phyloP scores from a whole-genome alignment of 1,284 basidiomycete species.

The Blastosporella zonata region DNA sequence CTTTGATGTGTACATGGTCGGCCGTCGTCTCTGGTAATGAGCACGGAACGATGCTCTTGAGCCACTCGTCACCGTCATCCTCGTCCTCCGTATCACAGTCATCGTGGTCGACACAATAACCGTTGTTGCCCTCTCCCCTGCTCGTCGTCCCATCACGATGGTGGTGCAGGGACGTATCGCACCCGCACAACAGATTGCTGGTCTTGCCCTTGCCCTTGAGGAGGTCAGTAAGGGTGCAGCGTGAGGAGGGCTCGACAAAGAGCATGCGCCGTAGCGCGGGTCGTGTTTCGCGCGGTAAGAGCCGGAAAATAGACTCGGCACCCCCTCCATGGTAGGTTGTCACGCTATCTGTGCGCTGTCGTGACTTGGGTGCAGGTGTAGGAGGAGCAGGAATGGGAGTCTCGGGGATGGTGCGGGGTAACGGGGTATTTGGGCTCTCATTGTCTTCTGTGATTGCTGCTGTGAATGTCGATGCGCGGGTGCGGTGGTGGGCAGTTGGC shows the following conservation, averaged over 20 bases:
- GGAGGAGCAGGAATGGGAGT: slow-evolving; percentile 20
- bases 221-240: slow-evolving; percentile 93
- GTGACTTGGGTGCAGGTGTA: slow-evolving; percentile 29
- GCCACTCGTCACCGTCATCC: slow-evolving; percentile 76
- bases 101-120: slow-evolving; percentile 60
- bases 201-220: slow-evolving; percentile 78
- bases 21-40: slow-evolving; percentile 46
- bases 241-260: slow-evolving; percentile 82
- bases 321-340: slow-evolving; percentile 82
- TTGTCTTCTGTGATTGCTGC: slow-evolving; percentile 13
- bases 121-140: slow-evolving; percentile 31
- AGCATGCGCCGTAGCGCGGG: slow-evolving; percentile 92
- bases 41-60: slow-evolving; percentile 73
- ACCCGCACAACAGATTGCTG: slow-evolving; percentile 79
- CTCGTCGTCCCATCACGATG: slow-evolving; percentile 21
- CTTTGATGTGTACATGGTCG: slow-evolving; percentile 67
- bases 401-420: slow-evolving; percentile 14
- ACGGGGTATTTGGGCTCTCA: slow-evolving; percentile 5
- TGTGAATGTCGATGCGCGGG: slow-evolving; percentile 17
- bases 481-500: slow-evolving; percentile 12
- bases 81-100: slow-evolving; percentile 62
- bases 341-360: slow-evolving; percentile 60
- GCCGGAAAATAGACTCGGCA: slow-evolving; percentile 97
- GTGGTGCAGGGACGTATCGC: slow-evolving; percentile 27
- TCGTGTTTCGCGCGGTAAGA: slow-evolving; percentile 90